phyloP scores from a whole-genome alignment of 305 asterid species.

The Nicotiana rustica region DNA sequence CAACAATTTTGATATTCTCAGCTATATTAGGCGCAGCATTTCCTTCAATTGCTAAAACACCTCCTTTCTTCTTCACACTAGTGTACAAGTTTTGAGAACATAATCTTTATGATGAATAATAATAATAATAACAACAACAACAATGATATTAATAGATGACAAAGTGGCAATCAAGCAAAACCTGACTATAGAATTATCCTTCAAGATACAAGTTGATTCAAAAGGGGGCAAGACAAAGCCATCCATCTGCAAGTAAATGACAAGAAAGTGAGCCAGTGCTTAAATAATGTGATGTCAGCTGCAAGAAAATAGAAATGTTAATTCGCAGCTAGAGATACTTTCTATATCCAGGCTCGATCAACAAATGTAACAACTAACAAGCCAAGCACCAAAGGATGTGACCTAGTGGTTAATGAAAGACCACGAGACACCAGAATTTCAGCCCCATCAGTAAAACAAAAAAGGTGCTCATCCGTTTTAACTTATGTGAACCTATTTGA shows the following conservation, averaged over 20 bases:
- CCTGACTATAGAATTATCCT: conserved; percentile 80
- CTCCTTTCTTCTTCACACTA: conserved; percentile 75
- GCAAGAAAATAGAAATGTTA: conserved; percentile 24
- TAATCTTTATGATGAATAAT: not conserved
- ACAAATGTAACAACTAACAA: not conserved
- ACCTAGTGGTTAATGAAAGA: not conserved
- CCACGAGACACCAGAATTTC: not conserved
- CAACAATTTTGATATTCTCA: conserved; percentile 52
- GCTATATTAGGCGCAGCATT: conserved; percentile 46
- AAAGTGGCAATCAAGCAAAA: conserved; percentile 38
- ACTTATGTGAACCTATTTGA: not conserved
- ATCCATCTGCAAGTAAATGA: conserved; percentile 64
- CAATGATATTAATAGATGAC: not conserved
- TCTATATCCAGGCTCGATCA: not conserved
- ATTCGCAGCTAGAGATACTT: not conserved
- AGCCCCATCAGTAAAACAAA: not conserved
- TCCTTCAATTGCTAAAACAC: conserved; percentile 51
- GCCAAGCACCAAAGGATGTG: not conserved
- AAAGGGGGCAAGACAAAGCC: conserved; percentile 79
- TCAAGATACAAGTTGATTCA: conserved; percentile 73
- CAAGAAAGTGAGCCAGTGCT: not conserved
- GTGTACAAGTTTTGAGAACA: conserved; percentile 28
- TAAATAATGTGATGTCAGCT: not conserved
- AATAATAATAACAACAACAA: not conserved
- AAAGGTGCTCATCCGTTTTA: not conserved